A percentile compares a stretch with the other conserved stretches of the same genome.
Evolutionary conservation across 1,284 basidiomycete species (phyloP).

Genomic region (Cystobasidium slooffiae): DNA sequence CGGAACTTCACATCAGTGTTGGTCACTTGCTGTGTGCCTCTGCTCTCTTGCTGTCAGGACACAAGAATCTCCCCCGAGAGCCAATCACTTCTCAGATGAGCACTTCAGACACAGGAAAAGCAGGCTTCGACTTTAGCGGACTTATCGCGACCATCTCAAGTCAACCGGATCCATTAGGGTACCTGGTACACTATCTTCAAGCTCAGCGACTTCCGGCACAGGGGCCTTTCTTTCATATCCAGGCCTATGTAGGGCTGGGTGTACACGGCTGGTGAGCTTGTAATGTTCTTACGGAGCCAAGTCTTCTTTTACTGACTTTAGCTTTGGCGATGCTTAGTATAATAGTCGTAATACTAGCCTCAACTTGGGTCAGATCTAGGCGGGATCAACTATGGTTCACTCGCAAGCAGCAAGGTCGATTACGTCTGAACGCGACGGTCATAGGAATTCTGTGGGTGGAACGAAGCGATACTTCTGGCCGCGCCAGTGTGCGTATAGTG

Average conservation of each 20-base stretch:
- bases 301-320: background rate
- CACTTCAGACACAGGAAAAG: too few relatives aligned
- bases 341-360: conserved; percentile 1
- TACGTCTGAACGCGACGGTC: conserved; percentile 39
- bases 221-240: conserved; percentile 22
- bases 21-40: too few relatives aligned
- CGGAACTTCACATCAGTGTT: too few relatives aligned
- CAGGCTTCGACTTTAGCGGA: background rate
- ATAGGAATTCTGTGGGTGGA: conserved; percentile 16
- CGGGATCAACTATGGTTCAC: conserved; percentile 36
- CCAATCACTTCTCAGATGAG: background rate
- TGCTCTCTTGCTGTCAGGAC: too few relatives aligned
- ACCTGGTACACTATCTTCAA: conserved; percentile 11
- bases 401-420: conserved; percentile 13
- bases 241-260: conserved; percentile 7
- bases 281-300: too few relatives aligned
- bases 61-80: background rate
- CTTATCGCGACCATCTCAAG: background rate
- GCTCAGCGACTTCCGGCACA: conserved; percentile 18
- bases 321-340: conserved; percentile 1
- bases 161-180: conserved; percentile 24
- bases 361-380: conserved; percentile 21
- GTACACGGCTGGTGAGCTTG: conserved; percentile 25
- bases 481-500: background rate
- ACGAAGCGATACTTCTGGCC: background rate